Conservation (phyloP, 352 stramenopile genomes). For the Phytophthora pini region DNA sequence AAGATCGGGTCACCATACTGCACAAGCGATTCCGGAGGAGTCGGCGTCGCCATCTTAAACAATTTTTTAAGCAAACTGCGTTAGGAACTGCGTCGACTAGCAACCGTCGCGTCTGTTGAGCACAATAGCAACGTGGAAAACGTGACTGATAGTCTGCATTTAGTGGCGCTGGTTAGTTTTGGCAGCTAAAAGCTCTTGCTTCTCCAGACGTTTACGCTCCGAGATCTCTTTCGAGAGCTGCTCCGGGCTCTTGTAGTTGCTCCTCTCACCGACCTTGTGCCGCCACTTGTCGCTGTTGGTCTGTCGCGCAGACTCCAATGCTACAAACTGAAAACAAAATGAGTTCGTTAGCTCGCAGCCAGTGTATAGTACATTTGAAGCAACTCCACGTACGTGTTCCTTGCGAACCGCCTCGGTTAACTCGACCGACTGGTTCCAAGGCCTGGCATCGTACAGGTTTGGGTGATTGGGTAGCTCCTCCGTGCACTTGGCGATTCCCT, state of each 20-base stretch:
- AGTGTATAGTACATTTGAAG: background rate
- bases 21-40: conserved; percentile 87
- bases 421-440: conserved; percentile 77
- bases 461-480: conserved; percentile 85
- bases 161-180: conserved; percentile 19
- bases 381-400: conserved; percentile 48
- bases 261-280: conserved; percentile 37
- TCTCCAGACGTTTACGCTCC: conserved; percentile 56
- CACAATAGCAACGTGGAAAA: conserved; percentile 2
- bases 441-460: conserved; percentile 52
- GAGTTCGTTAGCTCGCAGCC: background rate
- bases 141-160: conserved; percentile 7
- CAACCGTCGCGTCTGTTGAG: conserved; percentile 52
- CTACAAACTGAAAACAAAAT: conserved; percentile 37
- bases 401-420: conserved; percentile 47
- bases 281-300: conserved; percentile 63
- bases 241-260: conserved; percentile 65
- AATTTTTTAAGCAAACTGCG: background rate
- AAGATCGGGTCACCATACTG: conserved; percentile 92
- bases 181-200: conserved; percentile 34
- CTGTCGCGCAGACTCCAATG: conserved; percentile 39
- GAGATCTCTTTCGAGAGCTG: conserved; percentile 58
- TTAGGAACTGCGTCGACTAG: conserved; percentile 8
- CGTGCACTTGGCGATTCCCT: conserved; percentile 75
- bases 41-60: conserved; percentile 56